Percentiles rank a stretch among this genome's conserved stretches.
phyloP scores from a whole-genome alignment of 1,284 basidiomycete species.

The Malassezia yamatoensis region DNA sequence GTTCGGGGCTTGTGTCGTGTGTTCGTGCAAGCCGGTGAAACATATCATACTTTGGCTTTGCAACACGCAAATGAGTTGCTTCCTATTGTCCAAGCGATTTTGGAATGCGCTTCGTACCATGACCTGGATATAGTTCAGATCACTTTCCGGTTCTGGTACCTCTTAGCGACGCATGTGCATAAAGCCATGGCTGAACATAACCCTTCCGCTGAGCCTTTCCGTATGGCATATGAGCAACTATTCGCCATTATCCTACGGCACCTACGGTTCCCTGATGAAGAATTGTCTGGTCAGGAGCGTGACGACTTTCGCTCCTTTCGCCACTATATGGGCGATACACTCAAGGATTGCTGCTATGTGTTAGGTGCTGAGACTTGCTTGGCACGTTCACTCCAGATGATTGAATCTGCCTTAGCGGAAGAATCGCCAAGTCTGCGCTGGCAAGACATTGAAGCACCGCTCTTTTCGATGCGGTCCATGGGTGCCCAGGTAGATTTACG shows the following conservation, averaged over 20 bases:
- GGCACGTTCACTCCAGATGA: slow-evolving; percentile 66
- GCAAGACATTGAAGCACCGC: slow-evolving; percentile 94
- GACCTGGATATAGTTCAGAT: slow-evolving; percentile 95
- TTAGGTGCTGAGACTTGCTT: slow-evolving; percentile 79
- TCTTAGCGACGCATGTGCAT: slow-evolving; percentile 31
- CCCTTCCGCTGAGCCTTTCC: slow-evolving; percentile 52
- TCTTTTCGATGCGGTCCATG: slow-evolving; percentile 98
- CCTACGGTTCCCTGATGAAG: slow-evolving; percentile 73
- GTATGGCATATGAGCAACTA: slow-evolving; percentile 71
- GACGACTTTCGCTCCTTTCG: slow-evolving; percentile 91
- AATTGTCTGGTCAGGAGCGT: slow-evolving; percentile 71
- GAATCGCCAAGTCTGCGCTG: slow-evolving; percentile 54
- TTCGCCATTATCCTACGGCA: slow-evolving; percentile 81
- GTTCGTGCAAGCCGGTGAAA: slow-evolving; percentile 90
- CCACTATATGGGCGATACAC: slow-evolving; percentile 96
- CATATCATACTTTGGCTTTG: slow-evolving; percentile 78
- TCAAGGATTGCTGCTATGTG: slow-evolving; percentile 96
- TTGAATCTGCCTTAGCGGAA: slow-evolving; percentile 59
- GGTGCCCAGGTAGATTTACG: slow-evolving; percentile 78
- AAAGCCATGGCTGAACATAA: slow-evolving; percentile 18
- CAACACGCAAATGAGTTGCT: slow-evolving; percentile 81
- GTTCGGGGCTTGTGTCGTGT: slow-evolving; percentile 83
- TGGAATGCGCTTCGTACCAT: slow-evolving; percentile 80
- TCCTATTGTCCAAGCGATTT: slow-evolving; percentile 86
- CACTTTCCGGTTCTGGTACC: slow-evolving; percentile 97